These are phyloP conservation scores for Gentiana straminea DNA, from an alignment of 257 asterid genomes.

Conservation along the genomic window DNA sequence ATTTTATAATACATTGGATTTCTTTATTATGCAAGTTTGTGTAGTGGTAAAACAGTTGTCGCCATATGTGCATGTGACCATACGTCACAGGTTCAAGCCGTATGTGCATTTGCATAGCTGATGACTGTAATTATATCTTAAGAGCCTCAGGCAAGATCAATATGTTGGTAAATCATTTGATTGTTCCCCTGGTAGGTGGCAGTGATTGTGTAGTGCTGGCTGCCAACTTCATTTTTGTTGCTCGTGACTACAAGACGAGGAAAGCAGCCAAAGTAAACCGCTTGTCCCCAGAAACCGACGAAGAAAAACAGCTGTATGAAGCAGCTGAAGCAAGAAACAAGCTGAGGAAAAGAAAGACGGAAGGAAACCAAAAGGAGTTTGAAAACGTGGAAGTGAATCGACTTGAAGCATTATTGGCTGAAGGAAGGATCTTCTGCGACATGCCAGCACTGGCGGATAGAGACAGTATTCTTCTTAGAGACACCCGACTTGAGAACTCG, in stretches of 20 bases:
- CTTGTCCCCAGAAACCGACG: constrained; percentile 53
- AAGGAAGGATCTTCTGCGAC: constrained; percentile 90
- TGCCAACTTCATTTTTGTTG: constrained; percentile 93
- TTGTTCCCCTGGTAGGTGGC: constrained; percentile 27
- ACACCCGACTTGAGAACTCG: constrained; percentile 84
- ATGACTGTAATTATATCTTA: too few species aligned
- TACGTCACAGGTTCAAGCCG: too few species aligned
- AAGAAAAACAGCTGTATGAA: constrained; percentile 56
- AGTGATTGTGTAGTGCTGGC: constrained; percentile 46
- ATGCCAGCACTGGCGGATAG: constrained; percentile 97
- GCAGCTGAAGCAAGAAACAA: constrained; percentile 70
- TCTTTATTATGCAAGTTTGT: too few species aligned
- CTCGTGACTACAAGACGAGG: constrained; percentile 83
- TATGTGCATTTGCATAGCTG: too few species aligned
- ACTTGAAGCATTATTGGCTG: constrained; percentile 51
- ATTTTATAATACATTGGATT: too few species aligned
- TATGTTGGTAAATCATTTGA: constrained; percentile 2
- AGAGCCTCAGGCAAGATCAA: not conserved
- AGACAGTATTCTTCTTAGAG: constrained; percentile 84
- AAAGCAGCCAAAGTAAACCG: constrained; percentile 85
- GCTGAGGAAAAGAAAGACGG: constrained; percentile 54
- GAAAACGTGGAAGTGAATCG: constrained; percentile 52
- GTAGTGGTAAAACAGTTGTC: too few species aligned
- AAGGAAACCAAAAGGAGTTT: constrained; percentile 28
- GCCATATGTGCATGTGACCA: too few species aligned